Evolutionary conservation across 2,329 filamentous ascomycete genomes (phyloP).

Genomic region (Stachybotrys elegans): DNA sequence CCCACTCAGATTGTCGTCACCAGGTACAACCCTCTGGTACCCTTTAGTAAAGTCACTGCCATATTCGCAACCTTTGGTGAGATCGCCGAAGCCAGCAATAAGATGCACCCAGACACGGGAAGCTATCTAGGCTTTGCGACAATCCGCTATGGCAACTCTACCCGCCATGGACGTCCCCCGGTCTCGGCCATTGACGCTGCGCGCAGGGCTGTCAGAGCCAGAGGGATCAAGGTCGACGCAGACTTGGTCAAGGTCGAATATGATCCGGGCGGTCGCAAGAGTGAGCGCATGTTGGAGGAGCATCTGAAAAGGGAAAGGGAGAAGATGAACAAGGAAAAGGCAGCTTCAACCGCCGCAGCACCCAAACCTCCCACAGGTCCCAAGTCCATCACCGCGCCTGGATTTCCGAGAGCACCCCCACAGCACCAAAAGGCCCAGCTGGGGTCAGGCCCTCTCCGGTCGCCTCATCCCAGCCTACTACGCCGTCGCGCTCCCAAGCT

Average conservation of each 20-base stretch:
- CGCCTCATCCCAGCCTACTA: conserved; percentile 25
- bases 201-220: conserved; percentile 69
- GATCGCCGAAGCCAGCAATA: conserved; percentile 86
- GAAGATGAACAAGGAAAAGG: conserved; percentile 41
- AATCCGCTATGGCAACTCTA: conserved; percentile 78
- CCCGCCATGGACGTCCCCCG: conserved; percentile 34
- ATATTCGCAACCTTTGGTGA: conserved; percentile 80
- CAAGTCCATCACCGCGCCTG: conserved; percentile 21
- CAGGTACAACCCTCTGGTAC: conserved; percentile 89
- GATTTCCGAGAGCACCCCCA: conserved; percentile 55
- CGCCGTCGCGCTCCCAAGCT: conserved; percentile 14
- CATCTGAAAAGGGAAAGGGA: conserved; percentile 65
- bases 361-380: conserved; percentile 32
- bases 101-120: conserved; percentile 90
- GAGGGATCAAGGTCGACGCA: conserved; percentile 74
- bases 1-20: conserved; percentile 84
- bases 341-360: conserved; percentile 21
- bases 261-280: conserved; percentile 77
- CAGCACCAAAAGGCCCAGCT: conserved; percentile 81
- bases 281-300: conserved; percentile 70
- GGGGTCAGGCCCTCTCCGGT: no score
- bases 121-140: conserved; percentile 92
- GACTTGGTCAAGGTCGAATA: conserved; percentile 76
- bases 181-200: conserved; percentile 75
- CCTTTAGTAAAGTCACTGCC: conserved; percentile 70